Evolutionary conservation across 202 grass and related monocot genomes (phyloP).

Genomic region (Schoenoplectus triqueter): DNA sequence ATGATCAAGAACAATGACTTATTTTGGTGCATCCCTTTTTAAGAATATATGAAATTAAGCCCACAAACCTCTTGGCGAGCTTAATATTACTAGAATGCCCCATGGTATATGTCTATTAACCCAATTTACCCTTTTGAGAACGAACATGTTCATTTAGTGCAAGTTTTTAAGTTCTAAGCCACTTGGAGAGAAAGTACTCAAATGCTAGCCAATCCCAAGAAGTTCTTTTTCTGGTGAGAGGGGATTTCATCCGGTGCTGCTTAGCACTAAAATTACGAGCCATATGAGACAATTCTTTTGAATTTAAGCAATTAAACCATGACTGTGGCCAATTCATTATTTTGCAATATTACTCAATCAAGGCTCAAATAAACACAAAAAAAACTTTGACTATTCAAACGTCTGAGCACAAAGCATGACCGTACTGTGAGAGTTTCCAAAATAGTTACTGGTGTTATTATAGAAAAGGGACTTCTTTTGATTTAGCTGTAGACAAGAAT

Average conservation of each 20-base stretch:
- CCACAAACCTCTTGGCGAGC: neutral
- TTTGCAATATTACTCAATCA: neutral
- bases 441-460: neutral
- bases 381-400: neutral
- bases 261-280: neutral
- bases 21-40: neutral
- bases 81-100: neutral
- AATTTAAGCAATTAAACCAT: neutral
- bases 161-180: neutral
- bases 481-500: constrained; percentile 27
- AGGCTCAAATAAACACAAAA: constrained; percentile 4
- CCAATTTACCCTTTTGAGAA: neutral
- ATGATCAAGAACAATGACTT: neutral
- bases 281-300: neutral
- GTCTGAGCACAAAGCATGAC: neutral
- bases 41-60: neutral
- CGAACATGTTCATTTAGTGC: neutral
- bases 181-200: neutral
- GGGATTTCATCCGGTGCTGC: neutral
- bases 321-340: neutral
- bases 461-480: neutral
- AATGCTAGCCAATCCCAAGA: neutral
- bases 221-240: neutral
- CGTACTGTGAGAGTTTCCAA: neutral
- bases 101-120: constrained; percentile 4